These are phyloP conservation scores for Porodaedalea pini DNA, from an alignment of 1,284 basidiomycete species.

Conservation along the genomic window DNA sequence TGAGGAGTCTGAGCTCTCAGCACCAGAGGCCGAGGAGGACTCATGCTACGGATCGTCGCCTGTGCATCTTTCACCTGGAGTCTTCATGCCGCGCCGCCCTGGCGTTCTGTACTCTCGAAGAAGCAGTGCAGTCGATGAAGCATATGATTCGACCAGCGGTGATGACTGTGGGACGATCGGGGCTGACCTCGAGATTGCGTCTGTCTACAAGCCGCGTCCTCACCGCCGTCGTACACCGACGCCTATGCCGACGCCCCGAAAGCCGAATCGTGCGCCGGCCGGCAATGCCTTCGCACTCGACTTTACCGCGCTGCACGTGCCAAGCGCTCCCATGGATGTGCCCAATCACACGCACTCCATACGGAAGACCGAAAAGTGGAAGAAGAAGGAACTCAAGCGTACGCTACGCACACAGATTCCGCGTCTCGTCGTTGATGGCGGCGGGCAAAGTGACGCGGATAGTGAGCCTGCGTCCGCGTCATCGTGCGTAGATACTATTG, in stretches of 20 bases:
- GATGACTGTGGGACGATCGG: constrained; percentile 22
- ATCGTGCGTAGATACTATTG: constrained; percentile 5
- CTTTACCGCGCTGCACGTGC: neutral
- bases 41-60: neutral
- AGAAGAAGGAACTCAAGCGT: constrained; percentile 4
- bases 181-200: constrained; percentile 62
- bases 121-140: neutral
- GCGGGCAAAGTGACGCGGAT: neutral
- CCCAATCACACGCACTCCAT: neutral
- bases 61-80: neutral
- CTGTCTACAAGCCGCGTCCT: constrained; percentile 70
- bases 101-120: neutral
- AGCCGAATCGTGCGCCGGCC: neutral
- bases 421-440: neutral
- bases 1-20: constrained; percentile 34
- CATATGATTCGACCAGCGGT: constrained; percentile 21
- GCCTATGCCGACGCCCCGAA: neutral
- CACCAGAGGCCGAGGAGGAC: constrained; percentile 13
- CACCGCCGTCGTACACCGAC: constrained; percentile 41
- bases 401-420: neutral
- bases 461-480: neutral
- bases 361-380: constrained; percentile 1
- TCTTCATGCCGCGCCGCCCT: neutral
- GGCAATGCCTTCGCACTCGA: neutral
- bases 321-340: constrained; percentile 9